Base-by-base conservation (phyloP, 352 stramenopile species). In the Peronospora destructor region DNA sequence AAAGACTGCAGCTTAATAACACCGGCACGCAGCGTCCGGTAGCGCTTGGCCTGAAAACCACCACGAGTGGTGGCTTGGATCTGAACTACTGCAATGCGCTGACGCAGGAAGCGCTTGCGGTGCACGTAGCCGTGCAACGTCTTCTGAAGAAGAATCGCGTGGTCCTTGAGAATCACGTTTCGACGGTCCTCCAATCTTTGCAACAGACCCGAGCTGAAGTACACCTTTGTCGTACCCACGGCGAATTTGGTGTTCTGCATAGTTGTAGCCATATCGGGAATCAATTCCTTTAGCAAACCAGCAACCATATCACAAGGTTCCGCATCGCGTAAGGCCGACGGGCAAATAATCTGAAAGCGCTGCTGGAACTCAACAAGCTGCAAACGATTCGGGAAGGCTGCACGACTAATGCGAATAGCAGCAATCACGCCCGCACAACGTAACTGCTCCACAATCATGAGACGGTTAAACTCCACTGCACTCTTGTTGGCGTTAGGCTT, bases 401-500 rank as follows among this genome's bases (percentile, higher is more conserved):
- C 76, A 17, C 85, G 76, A 71, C 76, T 91, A 45, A 95, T 94
- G 21, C 85, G 84, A 53, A 95, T 94, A 1, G 85, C 85, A 25
- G 85, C 85, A 49, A 95, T 91, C 49, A 95, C 85, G 67, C 84
- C 85, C n/a, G 85, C 85, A 45, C 84, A 94, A 29, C 85, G 79
- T 13, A 95, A 70, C 59, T 95, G 84, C 53, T 94, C 84, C 30
- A 94, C 78, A 58, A 95, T 91, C 80, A 89, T 87, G 25, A 68
- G 45, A 11, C 80, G 73, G 47, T 99, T 76, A 41, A 92, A 94
- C 59, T 89, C 73, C 11, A 63, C 52, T 4, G 80, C 71, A 29
- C 73, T 85, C 65, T 94, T 92, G 72, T 89, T 87, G 14, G 75
- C 74, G 52, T 95, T 95, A 8, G 95, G 85, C 61, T 95, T 95